A percentile compares a stretch with the other conserved stretches of the same genome.
Evolutionary conservation across 495 filamentous ascomycete species (phyloP).

Genomic region (Jackrogersella multiformis): DNA sequence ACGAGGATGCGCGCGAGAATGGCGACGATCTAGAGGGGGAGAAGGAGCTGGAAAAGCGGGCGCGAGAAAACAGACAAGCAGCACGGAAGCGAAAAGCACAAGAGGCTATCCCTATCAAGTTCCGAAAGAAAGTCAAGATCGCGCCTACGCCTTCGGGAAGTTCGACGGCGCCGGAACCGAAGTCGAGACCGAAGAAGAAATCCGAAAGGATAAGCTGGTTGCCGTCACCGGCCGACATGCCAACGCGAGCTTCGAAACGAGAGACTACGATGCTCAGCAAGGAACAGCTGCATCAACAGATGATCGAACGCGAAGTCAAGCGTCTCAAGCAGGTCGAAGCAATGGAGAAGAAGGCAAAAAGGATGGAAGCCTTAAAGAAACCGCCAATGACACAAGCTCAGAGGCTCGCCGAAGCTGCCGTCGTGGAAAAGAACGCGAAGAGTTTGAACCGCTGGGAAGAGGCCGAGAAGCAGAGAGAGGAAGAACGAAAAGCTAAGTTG

Average conservation of each 20-base stretch:
- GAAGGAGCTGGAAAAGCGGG: slow-evolving; percentile 70
- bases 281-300: slow-evolving; percentile 79
- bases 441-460: slow-evolving; percentile 95
- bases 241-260: slow-evolving; percentile 82
- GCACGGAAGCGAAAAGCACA: slow-evolving; percentile 82
- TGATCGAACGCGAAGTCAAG: slow-evolving; percentile 83
- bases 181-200: slow-evolving; percentile 86
- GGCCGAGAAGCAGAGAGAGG: slow-evolving; percentile 83
- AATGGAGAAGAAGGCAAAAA: slow-evolving; percentile 88
- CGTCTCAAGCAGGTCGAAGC: slow-evolving; percentile 78
- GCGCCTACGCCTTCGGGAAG: slow-evolving; percentile 60
- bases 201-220: slow-evolving; percentile 91
- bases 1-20: slow-evolving; percentile 74
- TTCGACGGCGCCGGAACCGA: slow-evolving; percentile 54
- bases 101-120: slow-evolving; percentile 61
- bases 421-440: slow-evolving; percentile 88
- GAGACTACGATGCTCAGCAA: slow-evolving; percentile 85
- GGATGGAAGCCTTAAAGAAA: slow-evolving; percentile 75
- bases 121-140: slow-evolving; percentile 65
- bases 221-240: slow-evolving; percentile 78
- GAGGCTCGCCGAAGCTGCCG: slow-evolving; percentile 81
- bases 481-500: slow-evolving; percentile 81
- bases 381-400: slow-evolving; percentile 91
- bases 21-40: slow-evolving; percentile 75
- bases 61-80: slow-evolving; percentile 57